These are phyloP conservation scores for Fusarium neocosmosporiellum DNA, from an alignment of 2,329 filamentous ascomycete species.

Conservation along the genomic window DNA sequence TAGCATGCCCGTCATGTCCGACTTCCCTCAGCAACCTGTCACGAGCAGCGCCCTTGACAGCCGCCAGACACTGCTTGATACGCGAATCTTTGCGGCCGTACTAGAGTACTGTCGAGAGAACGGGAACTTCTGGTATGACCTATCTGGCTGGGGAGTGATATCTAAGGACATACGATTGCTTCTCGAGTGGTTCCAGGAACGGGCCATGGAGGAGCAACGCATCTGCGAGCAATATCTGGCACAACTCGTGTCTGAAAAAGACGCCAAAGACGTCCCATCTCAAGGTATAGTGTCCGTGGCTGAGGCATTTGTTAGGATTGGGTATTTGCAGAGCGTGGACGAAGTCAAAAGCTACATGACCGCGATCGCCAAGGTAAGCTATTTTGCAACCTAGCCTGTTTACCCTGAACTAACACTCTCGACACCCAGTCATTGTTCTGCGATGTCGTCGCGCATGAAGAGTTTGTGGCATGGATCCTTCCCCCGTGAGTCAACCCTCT, in stretches of 20 bases:
- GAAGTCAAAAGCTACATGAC: slow-evolving; percentile 23
- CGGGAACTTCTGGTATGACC: neutral
- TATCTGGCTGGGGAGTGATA: neutral
- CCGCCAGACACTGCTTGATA: accelerated
- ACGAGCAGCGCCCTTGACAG: accelerated
- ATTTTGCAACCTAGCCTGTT: neutral
- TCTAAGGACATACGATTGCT: neutral
- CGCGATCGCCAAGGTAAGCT: slow-evolving; percentile 7
- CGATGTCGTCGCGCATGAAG: neutral
- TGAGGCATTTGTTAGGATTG: slow-evolving; percentile 18
- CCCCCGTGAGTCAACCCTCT: too few relatives aligned
- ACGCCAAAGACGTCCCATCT: neutral
- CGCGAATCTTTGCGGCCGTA: neutral
- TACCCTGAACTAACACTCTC: neutral
- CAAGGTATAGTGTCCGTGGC: slow-evolving; percentile 5
- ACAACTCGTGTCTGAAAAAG: accelerated
- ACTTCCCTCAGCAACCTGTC: too few relatives aligned
- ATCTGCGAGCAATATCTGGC: neutral
- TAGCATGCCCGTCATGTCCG: too few relatives aligned
- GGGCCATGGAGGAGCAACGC: accelerated
- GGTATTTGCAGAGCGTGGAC: slow-evolving; percentile 13
- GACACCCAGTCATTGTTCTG: neutral
- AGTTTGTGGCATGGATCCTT: slow-evolving; percentile 7
- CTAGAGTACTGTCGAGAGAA: neutral
- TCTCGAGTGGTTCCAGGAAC: neutral